Conservation (phyloP, 2,329 filamentous ascomycete genomes). For the Chaetoscypha palmicola region DNA sequence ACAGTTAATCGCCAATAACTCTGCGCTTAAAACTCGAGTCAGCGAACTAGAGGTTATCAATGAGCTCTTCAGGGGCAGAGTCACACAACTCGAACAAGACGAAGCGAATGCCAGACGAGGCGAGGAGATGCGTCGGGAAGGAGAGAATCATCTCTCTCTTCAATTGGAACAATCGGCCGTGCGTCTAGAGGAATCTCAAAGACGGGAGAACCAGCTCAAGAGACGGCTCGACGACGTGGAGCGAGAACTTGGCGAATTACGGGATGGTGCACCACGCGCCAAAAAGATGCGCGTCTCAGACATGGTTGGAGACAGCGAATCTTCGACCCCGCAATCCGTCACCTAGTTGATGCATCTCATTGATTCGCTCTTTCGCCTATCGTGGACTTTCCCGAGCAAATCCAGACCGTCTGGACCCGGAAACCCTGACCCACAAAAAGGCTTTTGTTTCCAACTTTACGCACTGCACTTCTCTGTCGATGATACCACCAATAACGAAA, state of each 20-base stretch:
- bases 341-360: constrained; percentile 15
- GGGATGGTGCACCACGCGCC: constrained; percentile 39
- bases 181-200: constrained; percentile 64
- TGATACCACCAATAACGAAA: constrained; percentile 21
- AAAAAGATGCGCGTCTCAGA: constrained; percentile 52
- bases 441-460: not conserved
- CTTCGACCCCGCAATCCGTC: constrained; percentile 27
- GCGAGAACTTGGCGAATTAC: constrained; percentile 37
- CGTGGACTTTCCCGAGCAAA: not conserved
- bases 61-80: constrained; percentile 66
- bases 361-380: not conserved
- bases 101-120: constrained; percentile 60
- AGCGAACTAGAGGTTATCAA: constrained; percentile 95
- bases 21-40: constrained; percentile 86
- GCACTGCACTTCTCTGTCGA: constrained; percentile 14
- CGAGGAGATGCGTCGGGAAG: constrained; percentile 49
- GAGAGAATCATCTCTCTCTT: constrained; percentile 41
- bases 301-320: constrained; percentile 32
- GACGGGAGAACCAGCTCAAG: constrained; percentile 75
- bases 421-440: too few relatives aligned
- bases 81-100: constrained; percentile 69
- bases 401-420: too few relatives aligned
- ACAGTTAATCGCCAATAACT: constrained; percentile 71
- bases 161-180: constrained; percentile 55
- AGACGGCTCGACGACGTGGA: constrained; percentile 75